Conservation (phyloP, 306 rosid species). For the Prunus davidiana region DNA sequence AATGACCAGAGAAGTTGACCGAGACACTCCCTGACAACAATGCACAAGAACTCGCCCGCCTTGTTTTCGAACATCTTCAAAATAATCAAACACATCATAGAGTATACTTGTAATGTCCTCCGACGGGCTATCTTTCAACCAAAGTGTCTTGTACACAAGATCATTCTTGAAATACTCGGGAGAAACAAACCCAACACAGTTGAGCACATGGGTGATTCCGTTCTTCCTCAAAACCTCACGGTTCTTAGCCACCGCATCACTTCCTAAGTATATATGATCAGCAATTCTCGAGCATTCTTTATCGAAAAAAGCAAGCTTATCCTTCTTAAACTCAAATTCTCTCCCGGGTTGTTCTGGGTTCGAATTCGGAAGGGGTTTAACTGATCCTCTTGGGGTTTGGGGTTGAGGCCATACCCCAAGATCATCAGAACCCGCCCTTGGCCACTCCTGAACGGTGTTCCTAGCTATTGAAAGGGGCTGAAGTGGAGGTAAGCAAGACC, state of each 20-base stretch:
- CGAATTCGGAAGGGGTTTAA: constrained; percentile 19
- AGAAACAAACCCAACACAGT: constrained; percentile 91
- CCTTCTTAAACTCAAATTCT: constrained; percentile 71
- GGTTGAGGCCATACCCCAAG: constrained; percentile 85
- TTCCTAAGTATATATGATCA: constrained; percentile 83
- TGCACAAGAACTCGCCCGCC: constrained; percentile 88
- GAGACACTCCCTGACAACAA: constrained; percentile 89
- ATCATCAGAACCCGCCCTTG: constrained; percentile 86
- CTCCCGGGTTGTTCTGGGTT: constrained; percentile 38
- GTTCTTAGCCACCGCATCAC: constrained; percentile 93
- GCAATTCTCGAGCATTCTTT: constrained; percentile 87
- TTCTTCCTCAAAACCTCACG: constrained; percentile 64
- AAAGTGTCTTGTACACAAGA: constrained; percentile 85
- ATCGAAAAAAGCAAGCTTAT: constrained; percentile 72
- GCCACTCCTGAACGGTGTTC: constrained; percentile 68
- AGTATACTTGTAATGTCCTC: constrained; percentile 91
- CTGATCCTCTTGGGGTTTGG: constrained; percentile 66
- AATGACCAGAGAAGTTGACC: constrained; percentile 82
- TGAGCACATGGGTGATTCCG: constrained; percentile 83
- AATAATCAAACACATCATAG: constrained; percentile 92
- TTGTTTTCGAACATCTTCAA: constrained; percentile 83
- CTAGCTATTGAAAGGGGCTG: constrained; percentile 72
- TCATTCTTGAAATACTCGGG: constrained; percentile 88
- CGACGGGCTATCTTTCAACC: constrained; percentile 82
- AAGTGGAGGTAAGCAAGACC: constrained; percentile 70